phyloP scores from a whole-genome alignment of 805 yeast species.

The Kuraishia piskuri region DNA sequence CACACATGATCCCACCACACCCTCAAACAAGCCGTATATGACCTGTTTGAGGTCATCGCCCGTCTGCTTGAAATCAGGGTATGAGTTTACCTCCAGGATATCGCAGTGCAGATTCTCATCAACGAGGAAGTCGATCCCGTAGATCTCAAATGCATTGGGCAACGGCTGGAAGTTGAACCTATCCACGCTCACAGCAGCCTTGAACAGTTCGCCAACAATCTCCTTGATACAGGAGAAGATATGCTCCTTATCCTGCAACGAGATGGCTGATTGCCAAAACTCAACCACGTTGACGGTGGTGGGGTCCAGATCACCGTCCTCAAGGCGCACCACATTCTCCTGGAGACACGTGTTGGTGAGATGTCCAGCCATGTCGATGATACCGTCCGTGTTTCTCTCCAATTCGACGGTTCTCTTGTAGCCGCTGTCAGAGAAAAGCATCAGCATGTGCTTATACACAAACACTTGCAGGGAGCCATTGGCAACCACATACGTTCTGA shows the following conservation, averaged over 20 bases:
- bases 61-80: constrained; percentile 95
- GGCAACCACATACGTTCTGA: constrained; percentile 75
- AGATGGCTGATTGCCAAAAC: constrained; percentile 43
- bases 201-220: constrained; percentile 62
- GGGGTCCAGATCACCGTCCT: constrained; percentile 20
- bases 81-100: constrained; percentile 82
- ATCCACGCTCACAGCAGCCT: constrained; percentile 76
- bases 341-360: constrained; percentile 93
- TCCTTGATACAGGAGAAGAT: constrained; percentile 50
- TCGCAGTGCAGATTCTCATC: constrained; percentile 44
- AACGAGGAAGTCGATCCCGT: constrained; percentile 83
- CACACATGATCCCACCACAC: constrained; percentile 39
- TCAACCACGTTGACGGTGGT: constrained; percentile 43
- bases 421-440: constrained; percentile 61
- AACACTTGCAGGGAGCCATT: constrained; percentile 67
- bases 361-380: constrained; percentile 55
- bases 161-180: constrained; percentile 79
- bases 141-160: constrained; percentile 75
- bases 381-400: constrained; percentile 22
- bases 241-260: constrained; percentile 22
- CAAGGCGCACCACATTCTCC: constrained; percentile 24
- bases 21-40: constrained; percentile 59
- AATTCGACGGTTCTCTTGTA: constrained; percentile 29
- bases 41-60: constrained; percentile 64
- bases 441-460: constrained; percentile 73